Evolutionary conservation across 768 basidiomycete genomes (phyloP).

Genomic region (Xanthoconium stramineum): DNA sequence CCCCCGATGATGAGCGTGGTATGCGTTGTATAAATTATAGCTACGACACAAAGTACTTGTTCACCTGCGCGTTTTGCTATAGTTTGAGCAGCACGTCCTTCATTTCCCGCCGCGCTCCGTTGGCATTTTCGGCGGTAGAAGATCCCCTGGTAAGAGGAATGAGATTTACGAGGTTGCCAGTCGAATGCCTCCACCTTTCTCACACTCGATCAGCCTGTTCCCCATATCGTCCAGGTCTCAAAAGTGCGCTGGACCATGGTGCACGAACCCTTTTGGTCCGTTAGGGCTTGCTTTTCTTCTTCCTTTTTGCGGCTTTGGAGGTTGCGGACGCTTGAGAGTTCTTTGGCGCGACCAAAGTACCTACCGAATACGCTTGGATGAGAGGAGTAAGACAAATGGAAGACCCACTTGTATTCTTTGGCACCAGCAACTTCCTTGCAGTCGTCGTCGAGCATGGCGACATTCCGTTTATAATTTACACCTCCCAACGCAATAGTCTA

Average conservation of each 20-base stretch:
- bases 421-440: conserved; percentile 96
- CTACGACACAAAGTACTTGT: conserved; percentile 63
- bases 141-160: conserved; percentile 68
- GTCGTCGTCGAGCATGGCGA: conserved; percentile 91
- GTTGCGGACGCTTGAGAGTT: conserved; percentile 92
- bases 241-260: conserved; percentile 85
- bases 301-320: conserved; percentile 86
- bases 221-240: conserved; percentile 86
- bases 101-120: conserved; percentile 70
- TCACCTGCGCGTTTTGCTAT: conserved; percentile 77
- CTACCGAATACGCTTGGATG: conserved; percentile 37
- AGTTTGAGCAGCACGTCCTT: conserved; percentile 69
- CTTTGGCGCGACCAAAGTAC: conserved; percentile 96
- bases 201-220: conserved; percentile 70
- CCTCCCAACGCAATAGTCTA: conserved; percentile 96
- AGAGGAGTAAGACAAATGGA: not conserved
- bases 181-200: conserved; percentile 59
- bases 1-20: not conserved
- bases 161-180: conserved; percentile 69
- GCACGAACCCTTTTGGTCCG: conserved; percentile 83
- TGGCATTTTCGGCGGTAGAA: conserved; percentile 75
- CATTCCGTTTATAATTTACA: conserved; percentile 92
- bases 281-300: conserved; percentile 70
- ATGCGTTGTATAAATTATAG: conserved; percentile 11
- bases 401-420: conserved; percentile 89